Base-by-base conservation (phyloP, 1,284 basidiomycete species). In the Irpex rosettiformis region DNA sequence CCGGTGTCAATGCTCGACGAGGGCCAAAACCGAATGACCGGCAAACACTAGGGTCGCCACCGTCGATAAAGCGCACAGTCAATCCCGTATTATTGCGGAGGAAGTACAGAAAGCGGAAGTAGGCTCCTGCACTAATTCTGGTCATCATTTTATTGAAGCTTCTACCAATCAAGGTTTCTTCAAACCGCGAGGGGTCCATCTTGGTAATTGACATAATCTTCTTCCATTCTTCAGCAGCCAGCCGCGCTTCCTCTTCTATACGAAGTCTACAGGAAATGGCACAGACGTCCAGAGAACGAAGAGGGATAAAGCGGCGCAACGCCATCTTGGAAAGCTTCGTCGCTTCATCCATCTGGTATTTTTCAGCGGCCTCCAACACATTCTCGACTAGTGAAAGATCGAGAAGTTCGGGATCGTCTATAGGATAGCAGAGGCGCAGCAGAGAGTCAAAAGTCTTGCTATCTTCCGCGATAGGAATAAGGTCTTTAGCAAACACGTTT, bases 211-310 rank as follows among this genome's bases (percentile, higher is more conserved):
- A 21, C 18, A 18, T 21, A 10, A 22, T 10, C 10, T 21, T 28
- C 51, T 30, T 52, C 57, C 59, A 61, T 16, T 24, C 4, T 21
- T 42, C 16, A 13, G 63, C 61, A 2, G 64, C 63, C 13, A 51
- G 13, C 2, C 33, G 16, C 4, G 61, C 63, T 42, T 64, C 61
- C 10, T 45, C 22, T 21, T 63, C 55, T 21, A 73, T 66, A 2
- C 57, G 57, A 48, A 69, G 66, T 4, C 67, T 66, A 56, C 69
- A 62, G 3, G 73, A 70, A 51, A 77, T 65, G 10, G 70, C 70
- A 52, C 72, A 75, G 3, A 70, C 54, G n/a, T 66, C 65, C n/a
- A 73, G 52, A 0, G 77, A 67, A 10, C 70, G 65, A 7, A 61
- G 60, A 18, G 61, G 56, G 21, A 74, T 25, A 49, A 72, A 66